These are phyloP conservation scores for Coemansia sp. DNA, from an alignment of 192 early-diverging fungal genomes.

Conservation along the genomic window DNA sequence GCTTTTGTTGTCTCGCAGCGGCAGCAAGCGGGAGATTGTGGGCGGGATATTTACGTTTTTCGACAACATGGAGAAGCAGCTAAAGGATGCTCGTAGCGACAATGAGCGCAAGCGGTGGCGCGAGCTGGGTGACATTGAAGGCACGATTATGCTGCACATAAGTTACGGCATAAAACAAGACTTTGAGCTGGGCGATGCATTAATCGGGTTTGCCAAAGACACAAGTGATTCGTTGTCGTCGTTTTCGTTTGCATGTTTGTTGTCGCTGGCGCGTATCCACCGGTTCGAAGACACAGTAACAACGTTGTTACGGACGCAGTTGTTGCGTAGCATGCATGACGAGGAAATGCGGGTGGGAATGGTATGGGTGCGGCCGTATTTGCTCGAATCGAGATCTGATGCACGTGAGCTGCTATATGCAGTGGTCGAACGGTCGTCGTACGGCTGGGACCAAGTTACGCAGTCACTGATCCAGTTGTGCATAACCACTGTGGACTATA, in stretches of 20 bases:
- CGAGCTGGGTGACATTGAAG: slow-evolving; percentile 60
- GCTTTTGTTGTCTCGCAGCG: slow-evolving; percentile 64
- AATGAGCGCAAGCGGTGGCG: slow-evolving; percentile 8
- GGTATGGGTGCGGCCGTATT: slow-evolving; percentile 17
- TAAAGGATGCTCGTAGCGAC: too few relatives aligned
- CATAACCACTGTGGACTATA: slow-evolving; percentile 26
- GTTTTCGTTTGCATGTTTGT: slow-evolving; percentile 66
- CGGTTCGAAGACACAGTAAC: slow-evolving; percentile 65
- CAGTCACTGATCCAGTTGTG: slow-evolving; percentile 46
- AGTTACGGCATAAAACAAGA: slow-evolving; percentile 73
- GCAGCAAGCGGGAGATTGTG: slow-evolving; percentile 55
- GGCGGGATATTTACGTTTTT: slow-evolving; percentile 61
- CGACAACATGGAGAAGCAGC: slow-evolving; percentile 51
- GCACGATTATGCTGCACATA: slow-evolving; percentile 70
- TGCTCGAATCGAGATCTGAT: slow-evolving; percentile 5
- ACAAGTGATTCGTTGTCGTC: slow-evolving; percentile 54
- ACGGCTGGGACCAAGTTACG: slow-evolving; percentile 53
- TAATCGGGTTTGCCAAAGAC: slow-evolving; percentile 55
- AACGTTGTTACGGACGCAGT: slow-evolving; percentile 18
- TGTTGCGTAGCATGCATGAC: slow-evolving; percentile 34
- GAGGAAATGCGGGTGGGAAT: slow-evolving; percentile 5
- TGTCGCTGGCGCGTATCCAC: slow-evolving; percentile 68
- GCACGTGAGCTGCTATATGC: slow-evolving; percentile 16
- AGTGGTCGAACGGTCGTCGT: slow-evolving; percentile 25
- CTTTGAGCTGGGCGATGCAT: slow-evolving; percentile 53